Conservation (phyloP, 179 eudicot genomes). For the Silene noctiflora region DNA sequence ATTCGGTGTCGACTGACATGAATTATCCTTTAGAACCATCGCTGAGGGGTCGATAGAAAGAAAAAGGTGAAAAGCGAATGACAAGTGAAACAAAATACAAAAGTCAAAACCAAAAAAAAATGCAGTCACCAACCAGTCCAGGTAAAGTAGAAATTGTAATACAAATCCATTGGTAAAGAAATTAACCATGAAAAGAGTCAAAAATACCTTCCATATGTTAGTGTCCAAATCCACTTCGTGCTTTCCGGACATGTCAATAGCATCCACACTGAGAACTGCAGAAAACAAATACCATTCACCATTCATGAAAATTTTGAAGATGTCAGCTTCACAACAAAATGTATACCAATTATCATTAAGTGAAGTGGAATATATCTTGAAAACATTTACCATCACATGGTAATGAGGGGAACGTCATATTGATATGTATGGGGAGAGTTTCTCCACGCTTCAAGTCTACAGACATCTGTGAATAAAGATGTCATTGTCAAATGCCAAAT, state of each 20-base stretch:
- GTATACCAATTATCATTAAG: neutral
- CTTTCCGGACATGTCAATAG: slow-evolving; percentile 99
- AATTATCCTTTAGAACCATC: neutral
- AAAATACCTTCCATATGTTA: slow-evolving; percentile 89
- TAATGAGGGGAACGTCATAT: slow-evolving; percentile 89
- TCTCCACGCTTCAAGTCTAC: slow-evolving; percentile 97
- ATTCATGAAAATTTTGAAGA: slow-evolving; percentile 6
- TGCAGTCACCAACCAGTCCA: neutral
- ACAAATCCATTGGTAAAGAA: neutral
- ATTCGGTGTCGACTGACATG: neutral
- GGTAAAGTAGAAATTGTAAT: slow-evolving; percentile 10
- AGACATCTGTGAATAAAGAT: slow-evolving; percentile 61
- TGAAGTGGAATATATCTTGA: slow-evolving; percentile 1
- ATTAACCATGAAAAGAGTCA: neutral
- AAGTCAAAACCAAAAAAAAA: neutral
- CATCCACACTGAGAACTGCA: slow-evolving; percentile 95
- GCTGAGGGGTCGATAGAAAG: neutral
- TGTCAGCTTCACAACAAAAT: neutral
- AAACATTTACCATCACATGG: slow-evolving; percentile 79
- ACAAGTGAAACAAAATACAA: neutral
- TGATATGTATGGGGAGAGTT: slow-evolving; percentile 96
- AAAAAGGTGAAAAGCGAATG: neutral
- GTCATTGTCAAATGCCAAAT: slow-evolving; percentile 19
- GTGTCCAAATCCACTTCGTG: slow-evolving; percentile 99
- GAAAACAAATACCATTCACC: slow-evolving; percentile 16